Evolutionary conservation across 1,284 basidiomycete genomes (phyloP).

Genomic region (Pyrrhoderma noxium): DNA sequence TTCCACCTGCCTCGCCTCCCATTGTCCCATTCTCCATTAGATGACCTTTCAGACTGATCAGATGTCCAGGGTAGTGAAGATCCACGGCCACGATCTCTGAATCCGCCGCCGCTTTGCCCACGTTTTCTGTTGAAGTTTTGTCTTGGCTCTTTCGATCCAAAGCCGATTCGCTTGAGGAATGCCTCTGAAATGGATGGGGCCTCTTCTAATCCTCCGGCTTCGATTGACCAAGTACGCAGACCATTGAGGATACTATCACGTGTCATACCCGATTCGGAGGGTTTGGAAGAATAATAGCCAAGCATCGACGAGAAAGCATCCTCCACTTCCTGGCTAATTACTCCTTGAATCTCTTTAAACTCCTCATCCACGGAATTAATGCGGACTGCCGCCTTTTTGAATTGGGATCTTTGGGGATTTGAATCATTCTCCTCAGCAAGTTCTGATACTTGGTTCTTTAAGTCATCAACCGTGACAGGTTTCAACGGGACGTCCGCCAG

Average conservation of each 20-base stretch:
- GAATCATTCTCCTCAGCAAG: slow-evolving; percentile 48
- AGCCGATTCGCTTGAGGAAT: slow-evolving; percentile 39
- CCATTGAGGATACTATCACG: slow-evolving; percentile 50
- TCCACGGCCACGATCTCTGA: neutral
- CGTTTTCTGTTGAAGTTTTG: neutral
- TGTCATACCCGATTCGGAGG: slow-evolving; percentile 41
- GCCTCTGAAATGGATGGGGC: slow-evolving; percentile 43
- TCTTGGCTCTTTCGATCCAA: neutral
- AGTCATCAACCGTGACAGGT: slow-evolving; percentile 43
- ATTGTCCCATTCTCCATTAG: neutral
- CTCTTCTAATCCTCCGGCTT: slow-evolving; percentile 41
- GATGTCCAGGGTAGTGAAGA: neutral
- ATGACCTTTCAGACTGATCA: neutral
- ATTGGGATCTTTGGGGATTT: slow-evolving; percentile 25
- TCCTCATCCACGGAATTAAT: slow-evolving; percentile 29
- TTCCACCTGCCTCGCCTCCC: neutral
- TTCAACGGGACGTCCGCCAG: slow-evolving; percentile 71
- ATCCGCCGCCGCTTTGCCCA: neutral
- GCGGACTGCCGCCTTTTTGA: slow-evolving; percentile 9
- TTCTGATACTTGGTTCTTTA: slow-evolving; percentile 42
- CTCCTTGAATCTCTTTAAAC: neutral
- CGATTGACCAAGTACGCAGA: slow-evolving; percentile 58
- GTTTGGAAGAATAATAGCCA: slow-evolving; percentile 68
- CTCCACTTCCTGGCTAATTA: slow-evolving; percentile 34
- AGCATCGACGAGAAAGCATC: slow-evolving; percentile 67